Evolutionary conservation across 345 rosid species (phyloP).

Genomic region (Conringia planisiliqua): DNA sequence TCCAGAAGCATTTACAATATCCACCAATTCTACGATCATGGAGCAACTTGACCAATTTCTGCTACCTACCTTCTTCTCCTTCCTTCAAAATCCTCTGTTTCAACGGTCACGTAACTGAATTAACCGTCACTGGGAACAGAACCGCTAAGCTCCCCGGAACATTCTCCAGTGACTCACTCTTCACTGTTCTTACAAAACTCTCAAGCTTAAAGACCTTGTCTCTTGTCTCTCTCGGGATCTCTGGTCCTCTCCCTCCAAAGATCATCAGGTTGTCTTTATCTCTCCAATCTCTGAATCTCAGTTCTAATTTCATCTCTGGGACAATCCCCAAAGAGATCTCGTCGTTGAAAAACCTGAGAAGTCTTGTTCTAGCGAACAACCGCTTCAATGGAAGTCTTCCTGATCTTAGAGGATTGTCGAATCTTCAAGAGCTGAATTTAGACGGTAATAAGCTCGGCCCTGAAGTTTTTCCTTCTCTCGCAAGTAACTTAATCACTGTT

Average conservation of each 20-base stretch:
- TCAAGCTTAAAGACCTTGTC: constrained; percentile 57
- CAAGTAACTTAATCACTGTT: constrained; percentile 44
- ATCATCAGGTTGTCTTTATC: constrained; percentile 51
- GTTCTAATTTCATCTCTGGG: constrained; percentile 75
- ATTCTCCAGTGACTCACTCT: constrained; percentile 69
- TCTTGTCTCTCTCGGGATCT: constrained; percentile 71
- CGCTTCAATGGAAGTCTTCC: constrained; percentile 64
- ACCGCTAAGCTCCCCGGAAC: constrained; percentile 42
- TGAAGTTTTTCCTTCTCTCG: constrained; percentile 51
- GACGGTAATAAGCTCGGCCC: constrained; percentile 63
- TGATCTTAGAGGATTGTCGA: constrained; percentile 47
- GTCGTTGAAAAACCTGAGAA: constrained; percentile 46
- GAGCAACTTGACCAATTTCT: constrained; percentile 75
- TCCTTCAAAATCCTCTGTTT: constrained; percentile 61
- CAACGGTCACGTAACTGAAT: constrained; percentile 52
- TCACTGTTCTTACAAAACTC: constrained; percentile 70
- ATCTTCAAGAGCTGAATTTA: constrained; percentile 58
- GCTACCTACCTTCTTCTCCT: constrained; percentile 63
- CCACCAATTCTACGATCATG: constrained; percentile 67
- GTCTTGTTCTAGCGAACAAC: constrained; percentile 63
- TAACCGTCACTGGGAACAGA: constrained; percentile 67
- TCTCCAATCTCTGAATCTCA: constrained; percentile 60
- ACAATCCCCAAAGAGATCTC: constrained; percentile 51
- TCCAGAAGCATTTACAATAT: constrained; percentile 69
- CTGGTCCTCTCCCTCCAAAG: constrained; percentile 75